phyloP scores from a whole-genome alignment of 2,329 filamentous ascomycete species.

The Leptographium procerum region DNA sequence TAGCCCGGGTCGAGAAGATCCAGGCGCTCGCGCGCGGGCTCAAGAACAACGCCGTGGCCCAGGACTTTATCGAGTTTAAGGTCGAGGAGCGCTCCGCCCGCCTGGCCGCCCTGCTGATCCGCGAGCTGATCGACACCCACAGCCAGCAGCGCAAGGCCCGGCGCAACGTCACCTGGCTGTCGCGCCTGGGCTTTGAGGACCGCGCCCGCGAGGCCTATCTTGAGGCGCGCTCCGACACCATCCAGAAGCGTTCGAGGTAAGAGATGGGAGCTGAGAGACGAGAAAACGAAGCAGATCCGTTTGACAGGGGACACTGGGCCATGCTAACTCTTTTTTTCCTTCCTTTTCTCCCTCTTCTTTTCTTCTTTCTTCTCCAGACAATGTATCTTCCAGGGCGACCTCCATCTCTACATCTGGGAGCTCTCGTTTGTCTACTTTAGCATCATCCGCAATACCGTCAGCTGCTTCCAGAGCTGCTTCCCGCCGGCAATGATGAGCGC shows the following conservation, averaged over 20 bases:
- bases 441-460: constrained; percentile 84
- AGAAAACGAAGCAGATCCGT: too few species aligned
- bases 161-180: constrained; percentile 72
- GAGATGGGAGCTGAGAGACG: constrained; percentile 12
- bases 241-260: constrained; percentile 74
- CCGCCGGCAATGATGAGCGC: constrained; percentile 80
- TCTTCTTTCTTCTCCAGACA: constrained; percentile 43
- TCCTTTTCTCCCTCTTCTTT: not conserved
- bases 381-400: constrained; percentile 88
- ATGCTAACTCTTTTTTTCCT: not conserved
- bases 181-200: constrained; percentile 81
- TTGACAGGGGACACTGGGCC: too few species aligned
- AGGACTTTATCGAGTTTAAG: constrained; percentile 87
- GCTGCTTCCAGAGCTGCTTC: constrained; percentile 80
- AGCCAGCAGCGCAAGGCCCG: constrained; percentile 67
- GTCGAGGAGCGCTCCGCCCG: constrained; percentile 73
- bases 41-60: constrained; percentile 75
- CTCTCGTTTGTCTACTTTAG: constrained; percentile 93
- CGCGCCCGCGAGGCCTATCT: constrained; percentile 80
- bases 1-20: constrained; percentile 73
- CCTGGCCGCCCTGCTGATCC: constrained; percentile 64
- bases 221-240: constrained; percentile 61
- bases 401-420: constrained; percentile 89
- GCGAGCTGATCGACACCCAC: constrained; percentile 67
- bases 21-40: constrained; percentile 67